A percentile compares a stretch with the other conserved stretches of the same genome.
phyloP scores from a whole-genome alignment of 1,284 basidiomycete genomes.

The Melampsora larici-populina region DNA sequence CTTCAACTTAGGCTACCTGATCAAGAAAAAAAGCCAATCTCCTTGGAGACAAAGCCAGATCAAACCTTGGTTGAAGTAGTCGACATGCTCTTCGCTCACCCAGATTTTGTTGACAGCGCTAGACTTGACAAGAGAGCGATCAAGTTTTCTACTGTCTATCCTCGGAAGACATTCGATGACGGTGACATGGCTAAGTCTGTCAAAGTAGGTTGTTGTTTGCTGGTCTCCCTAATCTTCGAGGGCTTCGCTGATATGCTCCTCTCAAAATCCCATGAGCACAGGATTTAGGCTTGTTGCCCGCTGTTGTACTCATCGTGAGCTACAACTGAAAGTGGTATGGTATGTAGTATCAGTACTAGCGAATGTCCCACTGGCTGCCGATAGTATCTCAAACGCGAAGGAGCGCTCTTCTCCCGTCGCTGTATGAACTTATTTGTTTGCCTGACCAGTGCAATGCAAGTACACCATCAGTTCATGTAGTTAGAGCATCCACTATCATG shows the following conservation, averaged over 20 bases:
- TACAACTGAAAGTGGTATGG: slow-evolving; percentile 2
- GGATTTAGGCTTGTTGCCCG: slow-evolving; percentile 30
- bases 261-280: neutral
- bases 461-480: too few relatives aligned
- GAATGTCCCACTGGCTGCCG: too few relatives aligned
- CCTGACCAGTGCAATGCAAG: too few relatives aligned
- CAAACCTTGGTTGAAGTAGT: slow-evolving; percentile 14
- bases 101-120: neutral
- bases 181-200: slow-evolving; percentile 25
- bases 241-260: neutral
- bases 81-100: slow-evolving; percentile 4
- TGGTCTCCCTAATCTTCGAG: neutral
- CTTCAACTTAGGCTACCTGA: slow-evolving; percentile 15
- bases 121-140: neutral
- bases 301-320: slow-evolving; percentile 21
- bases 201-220: slow-evolving; percentile 10
- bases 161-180: slow-evolving; percentile 11
- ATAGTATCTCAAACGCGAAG: too few relatives aligned
- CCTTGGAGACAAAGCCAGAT: neutral
- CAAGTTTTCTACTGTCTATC: slow-evolving; percentile 25
- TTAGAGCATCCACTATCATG: too few relatives aligned
- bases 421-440: too few relatives aligned
- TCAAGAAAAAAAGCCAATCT: neutral
- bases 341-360: too few relatives aligned
- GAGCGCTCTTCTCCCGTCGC: too few relatives aligned